Base-by-base conservation (phyloP, 192 early-diverging fungal genomes). In the Gigaspora rosea region DNA sequence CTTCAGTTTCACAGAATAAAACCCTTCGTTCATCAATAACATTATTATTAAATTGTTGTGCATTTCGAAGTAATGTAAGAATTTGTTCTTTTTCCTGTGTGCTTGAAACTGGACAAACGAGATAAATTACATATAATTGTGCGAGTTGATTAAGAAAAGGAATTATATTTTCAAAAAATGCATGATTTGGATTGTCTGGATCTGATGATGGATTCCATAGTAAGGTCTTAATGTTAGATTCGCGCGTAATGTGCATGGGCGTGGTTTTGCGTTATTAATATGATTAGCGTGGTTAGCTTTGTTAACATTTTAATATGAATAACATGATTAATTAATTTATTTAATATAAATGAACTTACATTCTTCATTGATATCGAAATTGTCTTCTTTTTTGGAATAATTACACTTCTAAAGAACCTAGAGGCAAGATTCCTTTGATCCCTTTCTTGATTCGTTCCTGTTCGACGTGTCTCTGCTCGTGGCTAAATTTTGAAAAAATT, bases 131-230 rank as follows among this genome's bases (percentile, higher is more conserved):
- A 48, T 83, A 88, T 35, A 63, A 69, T 61, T 82, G 79, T 8
- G 83, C 78, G 2, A 94, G 83, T 46, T 79, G 76, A 5, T 81
- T 81, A 6, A 94, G 80, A 51, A 91, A 83, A 7, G 86, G 78
- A 20, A 88, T 79, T 3, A 84, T 83, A 35, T 84, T 83, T 66
- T 91, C 90, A 41, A 83, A 78, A 82, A 93, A 94, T n/a, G 90
- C 93, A 78, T 89, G 86, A 62, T 88, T 94, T 46, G 92, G 91
- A 22, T 78, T 79, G 56, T 82, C 78, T 8, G 91, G 88, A 77
- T 91, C 89, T 10, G 87, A 84, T 4, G 90, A 91, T n/a, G 92
- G 91, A 75, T 93, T 93, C 92, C 93, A 93, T 50, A 94, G 78
- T 51, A 93, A 82, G 16, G 91, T 88, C 92, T 94, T 41, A 7